These are phyloP conservation scores for Solanum etuberosum DNA, from an alignment of 257 asterid species.

Conservation along the genomic window DNA sequence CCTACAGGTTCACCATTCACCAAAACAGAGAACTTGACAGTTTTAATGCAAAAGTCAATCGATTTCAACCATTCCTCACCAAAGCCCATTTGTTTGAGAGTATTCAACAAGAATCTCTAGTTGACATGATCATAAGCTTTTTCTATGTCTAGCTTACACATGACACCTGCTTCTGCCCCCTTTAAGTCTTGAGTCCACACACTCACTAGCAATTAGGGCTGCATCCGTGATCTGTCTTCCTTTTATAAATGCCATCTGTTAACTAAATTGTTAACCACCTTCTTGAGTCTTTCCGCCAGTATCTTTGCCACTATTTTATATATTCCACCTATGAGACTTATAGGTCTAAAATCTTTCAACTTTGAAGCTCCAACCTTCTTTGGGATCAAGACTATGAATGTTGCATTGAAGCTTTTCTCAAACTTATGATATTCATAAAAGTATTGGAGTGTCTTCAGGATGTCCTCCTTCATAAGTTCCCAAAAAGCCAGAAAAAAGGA, in stretches of 20 bases:
- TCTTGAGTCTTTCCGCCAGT: not conserved
- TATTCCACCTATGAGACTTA: not conserved
- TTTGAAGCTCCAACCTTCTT: not conserved
- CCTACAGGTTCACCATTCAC: not conserved
- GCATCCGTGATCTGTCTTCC: not conserved
- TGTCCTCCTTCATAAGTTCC: not conserved
- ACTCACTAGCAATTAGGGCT: not conserved
- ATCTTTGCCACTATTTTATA: not conserved
- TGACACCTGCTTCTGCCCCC: not conserved
- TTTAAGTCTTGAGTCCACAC: not conserved
- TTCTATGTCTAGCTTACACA: not conserved
- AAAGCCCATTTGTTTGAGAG: not conserved
- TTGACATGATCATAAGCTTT: not conserved
- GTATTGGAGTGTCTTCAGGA: not conserved
- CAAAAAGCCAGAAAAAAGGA: not conserved
- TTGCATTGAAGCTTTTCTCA: not conserved
- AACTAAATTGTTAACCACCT: not conserved
- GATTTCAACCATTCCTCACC: not conserved
- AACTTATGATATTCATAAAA: not conserved
- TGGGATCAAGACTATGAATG: not conserved
- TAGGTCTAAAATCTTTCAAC: not conserved
- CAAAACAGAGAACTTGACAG: not conserved
- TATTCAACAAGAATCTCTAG: not conserved
- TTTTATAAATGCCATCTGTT: not conserved
- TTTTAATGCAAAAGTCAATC: not conserved